These are phyloP conservation scores for Amorphotheca resinae DNA, from an alignment of 495 filamentous ascomycete species.

Conservation along the genomic window DNA sequence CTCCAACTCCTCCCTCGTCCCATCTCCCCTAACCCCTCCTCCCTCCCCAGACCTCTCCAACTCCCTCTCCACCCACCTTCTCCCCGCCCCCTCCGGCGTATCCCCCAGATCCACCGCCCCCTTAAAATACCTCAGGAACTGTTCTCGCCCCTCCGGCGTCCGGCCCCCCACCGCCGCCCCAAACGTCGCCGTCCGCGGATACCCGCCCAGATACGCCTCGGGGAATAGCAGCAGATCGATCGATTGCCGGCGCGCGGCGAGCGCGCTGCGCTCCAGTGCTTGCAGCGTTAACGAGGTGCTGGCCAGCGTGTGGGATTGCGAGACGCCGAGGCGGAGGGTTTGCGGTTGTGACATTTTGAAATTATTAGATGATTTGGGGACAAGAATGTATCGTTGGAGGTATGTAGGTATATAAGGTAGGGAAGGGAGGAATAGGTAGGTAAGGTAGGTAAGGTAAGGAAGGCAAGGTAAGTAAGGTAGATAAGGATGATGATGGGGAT, in stretches of 20 bases:
- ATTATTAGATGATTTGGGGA: no score
- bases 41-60: constrained; percentile 36
- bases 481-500: no score
- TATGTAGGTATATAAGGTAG: no score
- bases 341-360: constrained; percentile 1
- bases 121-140: constrained; percentile 73
- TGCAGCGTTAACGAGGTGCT: constrained; percentile 53
- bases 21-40: constrained; percentile 55
- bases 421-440: no score
- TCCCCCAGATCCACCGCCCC: constrained; percentile 77
- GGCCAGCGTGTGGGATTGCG: constrained; percentile 60
- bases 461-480: no score
- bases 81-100: constrained; percentile 60
- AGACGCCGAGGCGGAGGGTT: constrained; percentile 56
- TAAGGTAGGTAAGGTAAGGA: no score
- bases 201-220: constrained; percentile 88
- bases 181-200: constrained; percentile 74
- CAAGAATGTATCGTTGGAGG: no score
- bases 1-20: constrained; percentile 73
- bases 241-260: constrained; percentile 34
- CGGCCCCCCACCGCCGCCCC: constrained; percentile 62
- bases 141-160: constrained; percentile 57
- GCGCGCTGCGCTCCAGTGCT: constrained; percentile 45
- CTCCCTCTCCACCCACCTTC: constrained; percentile 55
- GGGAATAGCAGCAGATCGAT: constrained; percentile 78